A percentile compares a stretch with the other conserved stretches of the same genome.
These are phyloP conservation scores for Narthecium ossifragum DNA, from an alignment of 106 monocot genomes.

Conservation along the genomic window DNA sequence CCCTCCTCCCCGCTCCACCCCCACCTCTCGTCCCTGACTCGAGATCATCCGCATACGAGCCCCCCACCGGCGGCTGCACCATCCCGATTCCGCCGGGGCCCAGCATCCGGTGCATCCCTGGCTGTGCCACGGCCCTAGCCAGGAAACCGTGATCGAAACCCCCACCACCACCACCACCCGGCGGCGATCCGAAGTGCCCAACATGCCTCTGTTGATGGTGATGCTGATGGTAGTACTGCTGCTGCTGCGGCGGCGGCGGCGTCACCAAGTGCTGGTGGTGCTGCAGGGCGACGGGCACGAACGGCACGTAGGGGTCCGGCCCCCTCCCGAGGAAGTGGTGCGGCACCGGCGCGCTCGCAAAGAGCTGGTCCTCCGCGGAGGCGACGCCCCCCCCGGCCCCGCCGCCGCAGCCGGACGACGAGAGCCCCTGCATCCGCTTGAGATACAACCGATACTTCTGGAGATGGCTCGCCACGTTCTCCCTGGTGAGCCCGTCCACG, in stretches of 20 bases:
- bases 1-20: slow-evolving; percentile 35
- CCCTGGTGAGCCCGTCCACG: slow-evolving; percentile 76
- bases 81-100: slow-evolving; percentile 15
- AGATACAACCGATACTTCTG: slow-evolving; percentile 83
- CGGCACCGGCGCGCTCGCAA: slow-evolving; percentile 55
- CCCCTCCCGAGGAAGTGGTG: slow-evolving; percentile 54
- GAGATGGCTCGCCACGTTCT: slow-evolving; percentile 83
- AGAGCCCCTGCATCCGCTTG: slow-evolving; percentile 50
- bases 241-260: slow-evolving; percentile 19
- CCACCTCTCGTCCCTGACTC: slow-evolving; percentile 27
- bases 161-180: slow-evolving; percentile 1
- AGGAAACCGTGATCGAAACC: slow-evolving; percentile 42
- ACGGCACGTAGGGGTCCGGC: slow-evolving; percentile 32
- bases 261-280: slow-evolving; percentile 36
- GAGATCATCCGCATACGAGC: slow-evolving; percentile 44
- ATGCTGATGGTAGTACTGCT: slow-evolving; percentile 26
- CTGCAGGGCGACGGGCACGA: slow-evolving; percentile 8
- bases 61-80: slow-evolving; percentile 10
- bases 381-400: slow-evolving; percentile 12
- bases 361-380: slow-evolving; percentile 53
- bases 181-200: slow-evolving; percentile 33
- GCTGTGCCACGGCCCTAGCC: slow-evolving; percentile 16
- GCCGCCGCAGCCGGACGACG: slow-evolving; percentile 4
- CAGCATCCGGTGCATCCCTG: slow-evolving; percentile 31
- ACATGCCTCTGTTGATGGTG: slow-evolving; percentile 35